phyloP scores from a whole-genome alignment of 176 grass and related monocot genomes.

The Triticum urartu region DNA sequence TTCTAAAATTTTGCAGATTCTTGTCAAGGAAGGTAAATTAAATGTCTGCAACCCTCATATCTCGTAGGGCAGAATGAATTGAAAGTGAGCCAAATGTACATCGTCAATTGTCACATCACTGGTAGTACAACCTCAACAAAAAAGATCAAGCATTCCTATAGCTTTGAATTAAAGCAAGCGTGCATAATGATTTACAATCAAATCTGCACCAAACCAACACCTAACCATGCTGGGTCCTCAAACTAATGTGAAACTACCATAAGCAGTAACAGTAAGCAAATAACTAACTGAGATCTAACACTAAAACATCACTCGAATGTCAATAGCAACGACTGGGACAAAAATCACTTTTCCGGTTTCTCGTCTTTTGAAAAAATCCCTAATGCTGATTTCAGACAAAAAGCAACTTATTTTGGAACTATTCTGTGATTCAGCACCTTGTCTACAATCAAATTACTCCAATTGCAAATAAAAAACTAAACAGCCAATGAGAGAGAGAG shows the following conservation, averaged over 20 bases:
- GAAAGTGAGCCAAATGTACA: not conserved
- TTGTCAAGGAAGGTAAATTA: not conserved
- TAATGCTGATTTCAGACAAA: not conserved
- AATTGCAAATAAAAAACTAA: not conserved
- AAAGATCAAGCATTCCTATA: slow-evolving; percentile 19
- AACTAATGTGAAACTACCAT: not conserved
- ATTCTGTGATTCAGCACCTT: slow-evolving; percentile 5
- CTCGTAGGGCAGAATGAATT: not conserved
- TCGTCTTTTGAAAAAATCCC: not conserved
- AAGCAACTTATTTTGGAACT: slow-evolving; percentile 22
- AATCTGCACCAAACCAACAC: not conserved
- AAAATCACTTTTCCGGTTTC: not conserved
- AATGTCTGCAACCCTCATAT: not conserved
- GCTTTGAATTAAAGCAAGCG: not conserved
- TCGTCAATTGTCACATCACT: not conserved
- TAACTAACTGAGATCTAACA: slow-evolving; percentile 19
- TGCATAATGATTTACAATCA: not conserved
- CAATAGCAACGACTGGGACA: not conserved
- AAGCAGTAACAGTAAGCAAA: not conserved
- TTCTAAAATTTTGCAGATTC: not conserved
- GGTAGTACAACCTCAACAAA: not conserved
- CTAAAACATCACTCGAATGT: slow-evolving; percentile 4
- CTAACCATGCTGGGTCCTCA: not conserved
- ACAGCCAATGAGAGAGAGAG: not conserved
- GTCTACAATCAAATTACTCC: slow-evolving; percentile 4